Evolutionary conservation across 2,329 filamentous ascomycete species (phyloP).

Genomic region (Pseudogymnoascus sp.): DNA sequence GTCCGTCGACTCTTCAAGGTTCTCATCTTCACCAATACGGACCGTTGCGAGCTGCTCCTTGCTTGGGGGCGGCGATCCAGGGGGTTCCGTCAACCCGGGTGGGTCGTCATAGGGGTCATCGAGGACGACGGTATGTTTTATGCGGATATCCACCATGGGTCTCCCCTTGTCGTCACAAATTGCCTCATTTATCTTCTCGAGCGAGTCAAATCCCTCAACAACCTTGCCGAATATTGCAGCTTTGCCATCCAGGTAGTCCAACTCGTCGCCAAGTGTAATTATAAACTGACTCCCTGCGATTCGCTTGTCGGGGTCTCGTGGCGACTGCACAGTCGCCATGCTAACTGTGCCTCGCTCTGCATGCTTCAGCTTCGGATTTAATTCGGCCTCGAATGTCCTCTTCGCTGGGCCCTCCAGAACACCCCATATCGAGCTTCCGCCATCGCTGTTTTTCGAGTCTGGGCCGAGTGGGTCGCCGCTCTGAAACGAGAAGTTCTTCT

Average conservation of each 20-base stretch:
- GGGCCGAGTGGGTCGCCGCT: constrained; percentile 91
- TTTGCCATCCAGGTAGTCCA: constrained; percentile 85
- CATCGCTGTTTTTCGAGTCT: constrained; percentile 74
- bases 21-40: constrained; percentile 81
- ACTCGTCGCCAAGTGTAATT: constrained; percentile 78
- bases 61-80: constrained; percentile 69
- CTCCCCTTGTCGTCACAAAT: constrained; percentile 80
- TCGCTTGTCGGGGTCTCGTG: constrained; percentile 68
- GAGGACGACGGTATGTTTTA: constrained; percentile 83
- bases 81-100: constrained; percentile 63
- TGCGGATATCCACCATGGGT: constrained; percentile 87
- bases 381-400: constrained; percentile 73
- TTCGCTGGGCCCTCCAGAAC: constrained; percentile 60
- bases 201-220: constrained; percentile 86
- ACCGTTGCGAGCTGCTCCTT: constrained; percentile 84
- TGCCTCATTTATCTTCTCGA: constrained; percentile 87
- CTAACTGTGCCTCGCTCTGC: constrained; percentile 84
- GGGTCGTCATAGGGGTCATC: constrained; percentile 91
- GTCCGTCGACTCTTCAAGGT: constrained; percentile 64
- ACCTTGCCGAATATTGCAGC: constrained; percentile 93
- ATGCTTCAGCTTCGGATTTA: constrained; percentile 83
- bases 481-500: constrained; percentile 93
- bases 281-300: constrained; percentile 89
- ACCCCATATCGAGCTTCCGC: constrained; percentile 89
- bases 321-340: constrained; percentile 83